These are phyloP conservation scores for Diaporthe humulicola DNA, from an alignment of 2,329 filamentous ascomycete genomes.

Conservation along the genomic window DNA sequence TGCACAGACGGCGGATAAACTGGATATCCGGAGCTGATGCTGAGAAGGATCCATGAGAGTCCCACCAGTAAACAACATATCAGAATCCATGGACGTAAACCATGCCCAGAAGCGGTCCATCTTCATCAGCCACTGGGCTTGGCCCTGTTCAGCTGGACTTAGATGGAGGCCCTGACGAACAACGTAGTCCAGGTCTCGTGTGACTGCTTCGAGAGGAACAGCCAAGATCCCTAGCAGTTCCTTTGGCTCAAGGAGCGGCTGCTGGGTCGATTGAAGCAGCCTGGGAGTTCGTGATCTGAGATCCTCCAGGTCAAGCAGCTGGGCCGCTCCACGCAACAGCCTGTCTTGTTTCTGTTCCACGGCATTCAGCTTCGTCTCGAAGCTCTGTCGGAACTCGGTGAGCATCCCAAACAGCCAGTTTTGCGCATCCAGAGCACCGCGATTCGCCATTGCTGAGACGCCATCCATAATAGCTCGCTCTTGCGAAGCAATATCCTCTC, in stretches of 20 bases:
- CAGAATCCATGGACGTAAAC: neutral
- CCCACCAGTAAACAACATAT: neutral
- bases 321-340: neutral
- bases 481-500: neutral
- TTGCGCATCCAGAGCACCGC: neutral
- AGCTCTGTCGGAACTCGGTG: neutral
- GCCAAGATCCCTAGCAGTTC: neutral
- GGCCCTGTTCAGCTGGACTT: neutral
- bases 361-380: neutral
- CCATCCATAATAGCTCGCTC: neutral
- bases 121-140: neutral
- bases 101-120: constrained; percentile 1
- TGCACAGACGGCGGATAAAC: constrained; percentile 5
- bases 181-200: neutral
- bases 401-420: neutral
- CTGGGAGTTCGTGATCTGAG: neutral
- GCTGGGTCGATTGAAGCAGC: neutral
- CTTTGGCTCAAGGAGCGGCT: neutral
- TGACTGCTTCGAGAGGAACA: neutral
- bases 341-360: neutral
- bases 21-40: neutral
- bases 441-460: constrained; percentile 2
- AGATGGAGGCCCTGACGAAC: neutral
- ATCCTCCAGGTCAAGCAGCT: neutral
- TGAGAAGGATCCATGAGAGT: neutral